Conservation (phyloP, 768 basidiomycete species). For the Boletus tylopilopsis region DNA sequence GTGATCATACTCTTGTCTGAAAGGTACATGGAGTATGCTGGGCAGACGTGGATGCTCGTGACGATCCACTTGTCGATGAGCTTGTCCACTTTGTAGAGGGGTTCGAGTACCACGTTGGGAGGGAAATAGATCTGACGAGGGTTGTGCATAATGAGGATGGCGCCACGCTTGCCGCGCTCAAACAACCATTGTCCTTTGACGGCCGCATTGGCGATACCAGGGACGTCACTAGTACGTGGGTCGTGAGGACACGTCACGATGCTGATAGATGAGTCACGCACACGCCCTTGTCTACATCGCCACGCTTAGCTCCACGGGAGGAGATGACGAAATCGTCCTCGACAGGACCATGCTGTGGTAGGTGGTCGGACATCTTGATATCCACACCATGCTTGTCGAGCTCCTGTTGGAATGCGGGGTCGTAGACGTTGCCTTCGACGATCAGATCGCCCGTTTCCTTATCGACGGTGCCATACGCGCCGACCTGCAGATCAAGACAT, state of each 20-base stretch:
- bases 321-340: constrained; percentile 25
- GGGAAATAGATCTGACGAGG: constrained; percentile 24
- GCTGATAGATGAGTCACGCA: constrained; percentile 8
- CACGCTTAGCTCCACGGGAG: constrained; percentile 15
- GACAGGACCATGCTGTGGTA: constrained; percentile 10
- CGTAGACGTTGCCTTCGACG: constrained; percentile 35
- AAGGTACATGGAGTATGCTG: constrained; percentile 32
- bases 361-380: constrained; percentile 15
- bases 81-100: constrained; percentile 22
- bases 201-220: constrained; percentile 23
- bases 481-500: constrained; percentile 23
- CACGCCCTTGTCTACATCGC: constrained; percentile 13
- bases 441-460: constrained; percentile 29
- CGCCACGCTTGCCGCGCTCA: constrained; percentile 23
- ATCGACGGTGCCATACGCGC: constrained; percentile 34
- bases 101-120: constrained; percentile 19
- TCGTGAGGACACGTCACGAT: neutral
- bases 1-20: constrained; percentile 20
- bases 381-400: constrained; percentile 11
- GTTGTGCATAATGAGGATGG: constrained; percentile 30
- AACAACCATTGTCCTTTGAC: constrained; percentile 34
- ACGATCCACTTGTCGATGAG: constrained; percentile 31
- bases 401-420: constrained; percentile 15
- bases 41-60: constrained; percentile 28
- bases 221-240: constrained; percentile 3